Evolutionary conservation across 2,329 filamentous ascomycete genomes (phyloP), one percentile per base, ranked within the genome.

Genomic region (Epichloe coenophiala): DNA sequence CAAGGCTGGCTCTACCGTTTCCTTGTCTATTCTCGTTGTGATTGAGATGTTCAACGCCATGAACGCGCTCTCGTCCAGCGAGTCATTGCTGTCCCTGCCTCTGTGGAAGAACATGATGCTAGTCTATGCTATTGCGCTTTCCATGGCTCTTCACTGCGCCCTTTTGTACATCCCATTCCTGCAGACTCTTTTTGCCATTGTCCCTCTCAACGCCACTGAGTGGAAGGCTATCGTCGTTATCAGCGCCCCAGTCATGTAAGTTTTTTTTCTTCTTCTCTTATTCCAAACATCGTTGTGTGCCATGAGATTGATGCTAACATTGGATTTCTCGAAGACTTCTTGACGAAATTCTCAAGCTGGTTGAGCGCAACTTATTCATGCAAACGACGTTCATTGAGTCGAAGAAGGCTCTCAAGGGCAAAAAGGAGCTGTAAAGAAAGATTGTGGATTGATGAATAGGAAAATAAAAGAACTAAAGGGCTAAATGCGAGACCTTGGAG

Each of bases 41-140:
- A 97, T 98, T 63, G 93, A 98, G 72, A 98, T 98, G 93, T 80
- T 98, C 65, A 98, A 98, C 70, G 93, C 93, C 60, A 91, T 97
- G 85, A 98, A 98, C 65, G 93, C 91, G 0, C 78, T 98, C 35
- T 96, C 89, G 2, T 95, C 89, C 1, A 95, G 88, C 67, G 93
- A 98, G 70, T 95, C 88, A 15, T 81, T 98, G 12, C 70, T 98
- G 51, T 96, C 90, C 2, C 79, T 98, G 55, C 91, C 90, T 9
- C 74, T 98, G n/a, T 96, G 91, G 91, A 81, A 91, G 64, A 98
- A 98, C 72, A 93, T 95, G 84, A 93, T 95, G 77, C 83, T 98
- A 17, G 88, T 98, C 50, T 95, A 95, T 61, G 94, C 93, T 55
- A 95, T 98, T 63, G 75, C 78, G 9, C 73, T 98, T 55, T 95